Conservation (phyloP, 768 basidiomycete genomes). For the Termitomyces sp. region DNA sequence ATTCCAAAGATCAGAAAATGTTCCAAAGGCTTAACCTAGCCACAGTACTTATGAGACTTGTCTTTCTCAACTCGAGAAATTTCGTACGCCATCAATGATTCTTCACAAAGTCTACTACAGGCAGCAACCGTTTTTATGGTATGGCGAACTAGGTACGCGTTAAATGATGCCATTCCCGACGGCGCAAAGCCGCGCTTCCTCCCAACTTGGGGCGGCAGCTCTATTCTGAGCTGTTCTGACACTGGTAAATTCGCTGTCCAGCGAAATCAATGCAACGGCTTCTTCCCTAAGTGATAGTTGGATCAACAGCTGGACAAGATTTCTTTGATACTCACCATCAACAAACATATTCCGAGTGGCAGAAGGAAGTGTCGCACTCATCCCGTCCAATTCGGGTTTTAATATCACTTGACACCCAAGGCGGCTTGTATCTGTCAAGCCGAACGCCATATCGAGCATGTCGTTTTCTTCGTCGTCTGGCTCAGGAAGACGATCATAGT, state of each 20-base stretch:
- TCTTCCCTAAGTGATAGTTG: neutral
- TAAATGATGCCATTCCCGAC: too few species aligned
- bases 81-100: too few species aligned
- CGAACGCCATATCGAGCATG: constrained; percentile 98
- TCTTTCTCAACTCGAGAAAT: too few species aligned
- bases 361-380: constrained; percentile 77
- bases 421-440: constrained; percentile 87
- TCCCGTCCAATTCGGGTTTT: constrained; percentile 78
- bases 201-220: too few species aligned
- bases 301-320: neutral
- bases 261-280: constrained; percentile 1
- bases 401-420: constrained; percentile 76
- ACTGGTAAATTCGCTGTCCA: neutral
- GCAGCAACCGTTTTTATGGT: too few species aligned
- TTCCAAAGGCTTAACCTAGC: too few species aligned
- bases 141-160: too few species aligned
- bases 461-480: constrained; percentile 98
- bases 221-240: neutral
- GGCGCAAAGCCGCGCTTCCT: too few species aligned
- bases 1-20: neutral
- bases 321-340: constrained; percentile 54
- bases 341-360: constrained; percentile 98
- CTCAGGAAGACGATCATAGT: constrained; percentile 85
- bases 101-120: too few species aligned
- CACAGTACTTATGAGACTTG: too few species aligned